These are phyloP conservation scores for Starmerella asiatica DNA, from an alignment of 805 yeast species.

Conservation along the genomic window DNA sequence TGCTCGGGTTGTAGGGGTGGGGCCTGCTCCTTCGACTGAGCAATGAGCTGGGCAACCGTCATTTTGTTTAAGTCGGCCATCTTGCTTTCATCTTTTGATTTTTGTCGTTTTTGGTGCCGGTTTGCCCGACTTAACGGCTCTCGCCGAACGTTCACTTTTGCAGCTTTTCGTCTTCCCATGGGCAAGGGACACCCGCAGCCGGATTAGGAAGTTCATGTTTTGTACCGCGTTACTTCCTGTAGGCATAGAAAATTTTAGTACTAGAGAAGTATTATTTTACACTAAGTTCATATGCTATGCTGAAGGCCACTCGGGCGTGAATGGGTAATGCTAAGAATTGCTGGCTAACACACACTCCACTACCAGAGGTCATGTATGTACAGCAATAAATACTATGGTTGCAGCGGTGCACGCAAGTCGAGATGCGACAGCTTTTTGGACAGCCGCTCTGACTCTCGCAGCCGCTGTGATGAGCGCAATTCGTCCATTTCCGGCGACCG, in stretches of 20 bases:
- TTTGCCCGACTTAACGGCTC: too few species aligned
- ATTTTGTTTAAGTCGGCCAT: conserved; percentile 1
- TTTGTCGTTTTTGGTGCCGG: conserved; percentile 1
- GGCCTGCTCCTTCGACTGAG: neutral
- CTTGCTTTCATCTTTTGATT: conserved; percentile 4
- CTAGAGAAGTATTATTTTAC: too few species aligned
- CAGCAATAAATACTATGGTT: too few species aligned
- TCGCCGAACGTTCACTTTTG: neutral
- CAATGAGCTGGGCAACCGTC: neutral
- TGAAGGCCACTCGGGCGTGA: too few species aligned
- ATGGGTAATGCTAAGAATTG: too few species aligned
- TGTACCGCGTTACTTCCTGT: too few species aligned
- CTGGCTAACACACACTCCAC: too few species aligned
- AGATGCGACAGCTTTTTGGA: conserved; percentile 12
- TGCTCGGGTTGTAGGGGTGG: neutral
- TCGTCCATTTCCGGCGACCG: conserved; percentile 7
- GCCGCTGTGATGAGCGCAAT: conserved; percentile 9
- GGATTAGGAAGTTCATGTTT: too few species aligned
- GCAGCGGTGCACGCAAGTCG: conserved; percentile 7
- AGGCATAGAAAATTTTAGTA: too few species aligned
- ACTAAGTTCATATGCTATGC: too few species aligned
- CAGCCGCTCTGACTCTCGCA: conserved; percentile 11
- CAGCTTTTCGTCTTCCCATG: neutral
- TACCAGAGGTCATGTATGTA: too few species aligned
- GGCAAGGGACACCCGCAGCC: too few species aligned